Conservation (phyloP, 139 green algal genomes). For the Desmodesmus armatus region DNA sequence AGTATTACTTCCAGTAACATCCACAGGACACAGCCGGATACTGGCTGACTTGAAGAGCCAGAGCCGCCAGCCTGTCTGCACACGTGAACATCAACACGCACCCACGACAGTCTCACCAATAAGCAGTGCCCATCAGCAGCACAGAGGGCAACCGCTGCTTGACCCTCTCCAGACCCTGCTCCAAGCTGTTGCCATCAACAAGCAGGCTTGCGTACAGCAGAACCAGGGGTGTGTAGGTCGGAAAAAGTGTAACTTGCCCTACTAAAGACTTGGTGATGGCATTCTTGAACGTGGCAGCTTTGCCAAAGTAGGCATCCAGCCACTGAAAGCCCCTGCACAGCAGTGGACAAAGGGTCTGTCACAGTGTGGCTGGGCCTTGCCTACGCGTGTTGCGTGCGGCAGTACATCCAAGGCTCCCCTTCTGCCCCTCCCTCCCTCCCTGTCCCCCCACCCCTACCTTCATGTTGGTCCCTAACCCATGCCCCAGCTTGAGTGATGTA, state of each 20-base stretch:
- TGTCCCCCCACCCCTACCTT: no score
- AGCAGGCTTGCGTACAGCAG: slow-evolving; percentile 52
- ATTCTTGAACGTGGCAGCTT: slow-evolving; percentile 17
- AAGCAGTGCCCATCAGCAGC: slow-evolving; percentile 45
- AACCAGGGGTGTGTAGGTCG: slow-evolving; percentile 55
- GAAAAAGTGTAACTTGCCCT: slow-evolving; percentile 63
- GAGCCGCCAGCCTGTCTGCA: neutral
- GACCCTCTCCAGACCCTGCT: slow-evolving; percentile 13
- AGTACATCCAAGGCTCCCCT: no score
- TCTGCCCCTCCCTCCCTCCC: no score
- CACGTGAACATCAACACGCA: no score
- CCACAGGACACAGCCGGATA: neutral
- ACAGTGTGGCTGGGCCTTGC: no score
- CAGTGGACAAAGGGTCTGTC: no score
- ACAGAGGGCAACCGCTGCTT: slow-evolving; percentile 29
- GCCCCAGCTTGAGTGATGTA: no score
- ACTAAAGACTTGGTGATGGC: slow-evolving; percentile 49
- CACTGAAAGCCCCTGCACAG: slow-evolving; percentile 52
- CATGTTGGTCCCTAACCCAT: no score
- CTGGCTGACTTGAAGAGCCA: neutral
- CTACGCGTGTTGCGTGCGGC: no score
- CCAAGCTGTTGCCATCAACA: slow-evolving; percentile 49
- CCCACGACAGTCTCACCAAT: slow-evolving; percentile 10
- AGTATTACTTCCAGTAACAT: neutral
- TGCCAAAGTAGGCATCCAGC: slow-evolving; percentile 48